These are phyloP conservation scores for Lagenidium giganteum DNA, from an alignment of 352 stramenopile species.

Conservation along the genomic window DNA sequence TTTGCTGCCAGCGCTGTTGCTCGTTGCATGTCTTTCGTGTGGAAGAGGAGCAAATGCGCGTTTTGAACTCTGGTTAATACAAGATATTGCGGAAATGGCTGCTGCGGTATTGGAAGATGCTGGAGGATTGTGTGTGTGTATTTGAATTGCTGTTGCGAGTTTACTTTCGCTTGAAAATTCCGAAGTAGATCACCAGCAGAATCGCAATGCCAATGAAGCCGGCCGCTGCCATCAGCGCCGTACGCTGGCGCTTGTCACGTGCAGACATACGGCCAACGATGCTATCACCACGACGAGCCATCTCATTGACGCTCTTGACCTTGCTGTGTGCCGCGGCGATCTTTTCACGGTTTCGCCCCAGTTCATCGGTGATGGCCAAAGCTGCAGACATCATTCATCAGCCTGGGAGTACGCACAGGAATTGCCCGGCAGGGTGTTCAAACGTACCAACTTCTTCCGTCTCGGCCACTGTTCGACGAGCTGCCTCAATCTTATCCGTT, in stretches of 20 bases:
- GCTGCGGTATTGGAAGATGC: no score
- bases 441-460: conserved; percentile 82
- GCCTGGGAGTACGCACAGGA: no score
- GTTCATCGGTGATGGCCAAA: conserved; percentile 76
- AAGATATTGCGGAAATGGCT: no score
- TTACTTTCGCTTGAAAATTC: conserved; percentile 87
- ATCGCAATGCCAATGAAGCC: conserved; percentile 82
- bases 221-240: conserved; percentile 62
- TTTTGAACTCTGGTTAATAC: no score
- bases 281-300: conserved; percentile 73
- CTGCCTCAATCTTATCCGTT: conserved; percentile 72
- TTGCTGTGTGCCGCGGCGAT: conserved; percentile 79
- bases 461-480: conserved; percentile 75
- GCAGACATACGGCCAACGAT: conserved; percentile 84
- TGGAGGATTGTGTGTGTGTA: no score
- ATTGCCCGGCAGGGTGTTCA: no score
- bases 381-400: no score
- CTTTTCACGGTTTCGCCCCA: conserved; percentile 81
- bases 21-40: no score
- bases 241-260: conserved; percentile 75
- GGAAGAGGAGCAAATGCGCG: no score
- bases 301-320: conserved; percentile 82
- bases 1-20: no score
- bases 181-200: conserved; percentile 85
- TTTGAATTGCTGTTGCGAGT: no score